phyloP scores from a whole-genome alignment of 2,329 filamentous ascomycete genomes.

The Trichoderma asperellum region DNA sequence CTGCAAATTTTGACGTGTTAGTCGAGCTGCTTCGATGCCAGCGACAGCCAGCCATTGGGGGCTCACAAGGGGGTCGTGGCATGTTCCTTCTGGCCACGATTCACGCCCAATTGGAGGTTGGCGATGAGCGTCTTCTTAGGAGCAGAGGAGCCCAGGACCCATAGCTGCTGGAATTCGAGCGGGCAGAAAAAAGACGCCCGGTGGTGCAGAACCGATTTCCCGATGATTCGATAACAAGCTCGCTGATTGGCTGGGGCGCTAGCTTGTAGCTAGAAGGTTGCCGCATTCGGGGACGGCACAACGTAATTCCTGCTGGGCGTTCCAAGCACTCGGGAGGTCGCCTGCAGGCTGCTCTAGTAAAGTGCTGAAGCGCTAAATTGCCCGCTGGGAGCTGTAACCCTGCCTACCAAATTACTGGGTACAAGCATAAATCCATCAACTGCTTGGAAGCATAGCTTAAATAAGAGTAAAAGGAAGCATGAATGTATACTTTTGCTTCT shows the following conservation, averaged over 20 bases:
- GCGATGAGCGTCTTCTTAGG: not conserved
- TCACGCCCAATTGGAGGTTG: slow-evolving; percentile 21
- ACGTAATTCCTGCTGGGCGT: slow-evolving; percentile 26
- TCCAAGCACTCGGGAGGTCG: not conserved
- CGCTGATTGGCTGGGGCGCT: slow-evolving; percentile 31
- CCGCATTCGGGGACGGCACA: slow-evolving; percentile 29
- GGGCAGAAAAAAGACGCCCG: slow-evolving; percentile 28
- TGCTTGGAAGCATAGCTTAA: not conserved
- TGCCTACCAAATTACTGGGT: not conserved
- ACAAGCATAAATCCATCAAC: not conserved
- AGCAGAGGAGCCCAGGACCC: slow-evolving; percentile 15
- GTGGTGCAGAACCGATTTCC: not conserved
- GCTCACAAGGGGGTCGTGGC: slow-evolving; percentile 33
- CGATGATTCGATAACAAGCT: slow-evolving; percentile 28
- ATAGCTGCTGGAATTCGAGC: slow-evolving; percentile 9
- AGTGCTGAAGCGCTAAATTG: slow-evolving; percentile 6
- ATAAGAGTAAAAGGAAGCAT: not conserved
- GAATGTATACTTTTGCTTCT: too few relatives aligned
- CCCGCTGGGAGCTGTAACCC: slow-evolving; percentile 1
- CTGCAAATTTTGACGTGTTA: not conserved
- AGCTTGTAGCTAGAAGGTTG: not conserved
- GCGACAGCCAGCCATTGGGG: slow-evolving; percentile 5
- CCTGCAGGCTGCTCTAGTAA: not conserved
- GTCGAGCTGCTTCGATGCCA: not conserved
- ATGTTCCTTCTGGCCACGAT: slow-evolving; percentile 29